Conservation (phyloP, 1,139 yeast species). For the Hanseniaspora uvarum region DNA sequence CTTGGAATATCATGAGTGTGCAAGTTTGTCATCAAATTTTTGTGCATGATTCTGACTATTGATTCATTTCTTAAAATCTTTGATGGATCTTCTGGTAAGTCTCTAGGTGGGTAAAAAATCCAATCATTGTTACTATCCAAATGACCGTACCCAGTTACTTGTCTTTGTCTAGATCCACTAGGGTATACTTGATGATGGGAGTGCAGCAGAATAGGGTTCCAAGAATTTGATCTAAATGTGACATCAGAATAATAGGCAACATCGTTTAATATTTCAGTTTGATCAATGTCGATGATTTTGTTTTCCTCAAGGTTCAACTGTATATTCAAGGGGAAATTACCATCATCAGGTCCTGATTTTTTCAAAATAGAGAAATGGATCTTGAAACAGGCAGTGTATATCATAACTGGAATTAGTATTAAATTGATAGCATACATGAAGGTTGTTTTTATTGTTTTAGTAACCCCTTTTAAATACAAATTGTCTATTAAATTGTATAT, state of each 20-base stretch:
- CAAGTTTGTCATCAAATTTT: conserved; percentile 42
- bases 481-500: conserved; percentile 62
- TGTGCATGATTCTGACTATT: conserved; percentile 47
- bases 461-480: conserved; percentile 26
- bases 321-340: conserved; percentile 58
- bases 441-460: neutral
- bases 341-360: conserved; percentile 72
- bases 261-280: conserved; percentile 46
- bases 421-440: conserved; percentile 37
- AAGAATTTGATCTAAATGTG: conserved; percentile 63
- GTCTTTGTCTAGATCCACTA: conserved; percentile 64
- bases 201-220: conserved; percentile 58
- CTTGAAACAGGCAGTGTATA: conserved; percentile 65
- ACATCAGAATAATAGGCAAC: conserved; percentile 52
- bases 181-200: conserved; percentile 63
- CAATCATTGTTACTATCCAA: conserved; percentile 62
- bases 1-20: conserved; percentile 55
- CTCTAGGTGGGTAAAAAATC: conserved; percentile 42
- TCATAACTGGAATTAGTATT: conserved; percentile 60
- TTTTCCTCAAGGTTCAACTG: conserved; percentile 57
- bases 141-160: conserved; percentile 65
- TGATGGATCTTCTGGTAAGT: conserved; percentile 27
- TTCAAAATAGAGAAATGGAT: conserved; percentile 66
- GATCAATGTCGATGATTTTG: conserved; percentile 32
- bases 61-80: conserved; percentile 40